A percentile compares a stretch with the other conserved stretches of the same genome.
These are phyloP conservation scores for Magnaporthiopsis poae DNA, from an alignment of 2,329 filamentous ascomycete species.

Conservation along the genomic window DNA sequence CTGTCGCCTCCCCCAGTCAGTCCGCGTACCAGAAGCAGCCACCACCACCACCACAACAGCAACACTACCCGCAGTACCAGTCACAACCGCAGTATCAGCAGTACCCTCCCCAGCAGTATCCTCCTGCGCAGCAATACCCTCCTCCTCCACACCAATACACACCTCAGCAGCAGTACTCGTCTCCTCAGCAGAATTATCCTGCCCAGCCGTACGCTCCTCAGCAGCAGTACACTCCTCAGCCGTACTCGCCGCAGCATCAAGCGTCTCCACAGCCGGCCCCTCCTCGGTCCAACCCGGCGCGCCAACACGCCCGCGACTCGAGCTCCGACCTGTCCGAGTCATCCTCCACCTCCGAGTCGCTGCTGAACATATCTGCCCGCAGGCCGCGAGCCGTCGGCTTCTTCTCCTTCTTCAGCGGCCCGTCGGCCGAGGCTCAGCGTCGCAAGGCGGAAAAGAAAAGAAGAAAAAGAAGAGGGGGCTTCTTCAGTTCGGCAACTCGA, in stretches of 20 bases:
- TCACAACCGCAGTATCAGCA: background rate
- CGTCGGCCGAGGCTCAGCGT: conserved; percentile 16
- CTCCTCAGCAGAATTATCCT: background rate
- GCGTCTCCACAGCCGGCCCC: conserved; percentile 8
- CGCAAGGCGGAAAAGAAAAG: conserved; percentile 21
- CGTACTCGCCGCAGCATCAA: conserved; percentile 1
- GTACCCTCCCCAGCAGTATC: background rate
- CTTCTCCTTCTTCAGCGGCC: conserved; percentile 24
- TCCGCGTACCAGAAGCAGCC: background rate
- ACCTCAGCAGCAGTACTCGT: background rate
- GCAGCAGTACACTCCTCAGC: background rate
- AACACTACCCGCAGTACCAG: conserved; percentile 1
- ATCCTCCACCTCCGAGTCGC: conserved; percentile 25
- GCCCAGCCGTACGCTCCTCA: background rate
- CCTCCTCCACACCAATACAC: background rate
- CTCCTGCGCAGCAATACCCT: conserved; percentile 1
- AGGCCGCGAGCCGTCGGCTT: conserved; percentile 20
- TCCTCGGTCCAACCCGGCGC: conserved; percentile 9
- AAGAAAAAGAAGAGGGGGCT: conserved; percentile 33
- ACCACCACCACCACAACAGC: background rate
- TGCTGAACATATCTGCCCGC: conserved; percentile 25
- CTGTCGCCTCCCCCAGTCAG: background rate
- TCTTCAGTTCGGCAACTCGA: conserved; percentile 39
- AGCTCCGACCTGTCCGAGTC: conserved; percentile 18
- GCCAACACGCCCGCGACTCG: conserved; percentile 19